Percentiles rank a stretch among this genome's conserved stretches.
Conservation (phyloP, 768 basidiomycete species). For the Chalciporus sphaerocephalus region DNA sequence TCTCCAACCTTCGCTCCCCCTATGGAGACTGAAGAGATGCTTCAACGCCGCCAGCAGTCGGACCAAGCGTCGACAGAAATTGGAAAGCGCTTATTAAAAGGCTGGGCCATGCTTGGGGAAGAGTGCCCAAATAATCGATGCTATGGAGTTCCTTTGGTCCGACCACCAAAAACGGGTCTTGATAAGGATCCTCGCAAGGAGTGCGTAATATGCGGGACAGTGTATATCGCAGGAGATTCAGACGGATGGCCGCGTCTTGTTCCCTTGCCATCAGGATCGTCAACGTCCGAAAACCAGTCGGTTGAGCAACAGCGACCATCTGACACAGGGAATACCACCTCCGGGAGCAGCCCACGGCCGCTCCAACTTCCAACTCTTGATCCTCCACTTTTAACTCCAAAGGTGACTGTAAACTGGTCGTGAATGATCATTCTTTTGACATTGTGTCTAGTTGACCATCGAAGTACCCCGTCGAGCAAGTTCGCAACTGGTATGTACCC, state of each 20-base stretch:
- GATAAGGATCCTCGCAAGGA: slow-evolving; percentile 68
- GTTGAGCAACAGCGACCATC: slow-evolving; percentile 6
- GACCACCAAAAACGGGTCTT: slow-evolving; percentile 61
- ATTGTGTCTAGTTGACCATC: slow-evolving; percentile 16
- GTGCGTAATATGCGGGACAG: slow-evolving; percentile 70
- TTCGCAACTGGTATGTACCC: slow-evolving; percentile 15
- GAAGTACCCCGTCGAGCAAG: slow-evolving; percentile 13
- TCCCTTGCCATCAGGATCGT: slow-evolving; percentile 18
- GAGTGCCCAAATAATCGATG: slow-evolving; percentile 71
- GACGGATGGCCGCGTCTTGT: slow-evolving; percentile 47
- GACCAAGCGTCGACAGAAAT: slow-evolving; percentile 78
- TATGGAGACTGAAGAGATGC: slow-evolving; percentile 60
- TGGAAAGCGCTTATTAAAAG: slow-evolving; percentile 69
- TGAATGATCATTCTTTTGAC: slow-evolving; percentile 4
- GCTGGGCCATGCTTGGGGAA: slow-evolving; percentile 88
- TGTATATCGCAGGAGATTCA: slow-evolving; percentile 56
- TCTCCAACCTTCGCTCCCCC: slow-evolving; percentile 63
- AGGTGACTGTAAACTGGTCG: slow-evolving; percentile 18
- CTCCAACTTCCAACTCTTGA: slow-evolving; percentile 33
- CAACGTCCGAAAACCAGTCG: slow-evolving; percentile 2
- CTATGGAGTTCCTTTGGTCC: slow-evolving; percentile 79
- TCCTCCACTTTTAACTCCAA: slow-evolving; percentile 25
- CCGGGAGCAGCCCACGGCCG: slow-evolving; percentile 26
- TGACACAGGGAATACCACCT: slow-evolving; percentile 11
- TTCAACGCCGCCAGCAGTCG: slow-evolving; percentile 73